phyloP scores from a whole-genome alignment of 2,329 filamentous ascomycete species.

The Exophiala calicioides region DNA sequence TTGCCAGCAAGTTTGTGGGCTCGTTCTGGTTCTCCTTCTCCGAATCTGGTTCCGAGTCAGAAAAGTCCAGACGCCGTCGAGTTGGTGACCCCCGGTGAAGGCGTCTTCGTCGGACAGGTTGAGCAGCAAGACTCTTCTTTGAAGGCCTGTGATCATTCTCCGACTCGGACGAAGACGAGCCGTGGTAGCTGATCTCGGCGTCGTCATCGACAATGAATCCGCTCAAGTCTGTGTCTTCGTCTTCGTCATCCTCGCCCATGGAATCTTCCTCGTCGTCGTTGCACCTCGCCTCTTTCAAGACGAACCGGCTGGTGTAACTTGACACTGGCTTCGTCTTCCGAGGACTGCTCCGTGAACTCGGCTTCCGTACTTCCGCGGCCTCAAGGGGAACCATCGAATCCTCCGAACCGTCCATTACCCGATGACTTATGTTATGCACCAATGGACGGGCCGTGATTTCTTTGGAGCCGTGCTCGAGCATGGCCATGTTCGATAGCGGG shows the following conservation, averaged over 20 bases:
- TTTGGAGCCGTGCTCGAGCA: constrained; percentile 38
- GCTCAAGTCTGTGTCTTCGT: constrained; percentile 33
- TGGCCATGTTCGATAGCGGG: constrained; percentile 31
- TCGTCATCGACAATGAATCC: constrained; percentile 35
- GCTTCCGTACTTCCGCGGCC: constrained; percentile 8
- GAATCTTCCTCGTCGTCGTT: constrained; percentile 29
- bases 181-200: constrained; percentile 30
- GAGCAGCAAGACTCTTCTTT: not conserved
- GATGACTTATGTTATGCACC: constrained; percentile 20
- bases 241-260: constrained; percentile 29
- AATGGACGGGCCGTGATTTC: constrained; percentile 31
- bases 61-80: constrained; percentile 11
- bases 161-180: constrained; percentile 20
- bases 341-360: not conserved
- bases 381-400: constrained; percentile 26
- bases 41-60: constrained; percentile 31
- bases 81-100: constrained; percentile 19
- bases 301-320: constrained; percentile 23
- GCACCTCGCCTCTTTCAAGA: constrained; percentile 29
- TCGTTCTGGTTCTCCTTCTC: constrained; percentile 29
- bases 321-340: constrained; percentile 2
- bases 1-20: constrained; percentile 8
- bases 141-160: constrained; percentile 3
- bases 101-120: constrained; percentile 16
- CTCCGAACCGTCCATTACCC: not conserved